These are phyloP conservation scores for Plantago rigida DNA, from an alignment of 305 asterid genomes.

Conservation along the genomic window DNA sequence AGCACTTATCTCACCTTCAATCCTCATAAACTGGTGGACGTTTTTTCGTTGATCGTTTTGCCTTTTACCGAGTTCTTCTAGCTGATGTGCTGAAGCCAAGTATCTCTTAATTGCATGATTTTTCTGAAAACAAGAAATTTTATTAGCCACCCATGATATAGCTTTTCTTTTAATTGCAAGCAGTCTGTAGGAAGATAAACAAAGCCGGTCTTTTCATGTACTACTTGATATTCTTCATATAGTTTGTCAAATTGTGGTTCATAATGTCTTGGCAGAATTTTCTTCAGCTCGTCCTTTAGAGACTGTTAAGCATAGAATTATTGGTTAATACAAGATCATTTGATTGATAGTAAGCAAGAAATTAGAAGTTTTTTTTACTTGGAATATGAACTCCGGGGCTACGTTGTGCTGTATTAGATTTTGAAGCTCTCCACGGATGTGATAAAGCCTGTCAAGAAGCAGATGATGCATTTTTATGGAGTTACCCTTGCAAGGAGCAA, in stretches of 20 bases:
- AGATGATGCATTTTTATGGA: constrained; percentile 14
- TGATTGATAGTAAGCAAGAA: constrained; percentile 15
- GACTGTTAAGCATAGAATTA: constrained; percentile 39
- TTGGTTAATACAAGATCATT: constrained; percentile 22
- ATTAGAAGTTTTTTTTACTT: constrained; percentile 36
- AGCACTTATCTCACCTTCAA: constrained; percentile 55
- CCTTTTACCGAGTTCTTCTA: constrained; percentile 35
- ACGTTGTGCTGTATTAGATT: constrained; percentile 75
- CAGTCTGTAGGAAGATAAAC: constrained; percentile 5
- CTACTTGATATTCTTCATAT: constrained; percentile 57
- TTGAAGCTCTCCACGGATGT: constrained; percentile 68
- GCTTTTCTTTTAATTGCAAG: constrained; percentile 2
- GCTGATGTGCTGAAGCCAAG: constrained; percentile 25
- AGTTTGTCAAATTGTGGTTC: constrained; percentile 47
- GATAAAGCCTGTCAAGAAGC: constrained; percentile 46
- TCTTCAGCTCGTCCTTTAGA: constrained; percentile 57
- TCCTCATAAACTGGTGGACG: constrained; percentile 68
- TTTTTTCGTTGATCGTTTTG: constrained; percentile 48
- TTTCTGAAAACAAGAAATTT: constrained; percentile 35
- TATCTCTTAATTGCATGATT: constrained; percentile 28
- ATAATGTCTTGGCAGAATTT: constrained; percentile 44
- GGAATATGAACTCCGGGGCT: constrained; percentile 67
- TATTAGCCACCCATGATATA: constrained; percentile 20
- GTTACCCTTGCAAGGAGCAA: constrained; percentile 1
- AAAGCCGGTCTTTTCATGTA: neutral